These are phyloP conservation scores for Paecilomyces niveus DNA, from an alignment of 2,329 filamentous ascomycete genomes.

Conservation along the genomic window DNA sequence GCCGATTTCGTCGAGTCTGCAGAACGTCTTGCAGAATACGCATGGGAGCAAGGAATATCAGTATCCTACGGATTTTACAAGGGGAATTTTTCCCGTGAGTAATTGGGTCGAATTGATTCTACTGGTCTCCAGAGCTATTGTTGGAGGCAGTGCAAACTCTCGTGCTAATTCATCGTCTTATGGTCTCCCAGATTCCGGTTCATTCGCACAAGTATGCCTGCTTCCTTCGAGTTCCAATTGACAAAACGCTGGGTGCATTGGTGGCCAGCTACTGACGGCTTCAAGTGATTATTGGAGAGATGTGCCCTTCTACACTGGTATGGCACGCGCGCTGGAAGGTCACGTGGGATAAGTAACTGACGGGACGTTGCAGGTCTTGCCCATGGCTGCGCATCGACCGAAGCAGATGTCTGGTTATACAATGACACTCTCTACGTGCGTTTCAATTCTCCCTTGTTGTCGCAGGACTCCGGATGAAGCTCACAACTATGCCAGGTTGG, in stretches of 20 bases:
- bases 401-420: constrained; percentile 56
- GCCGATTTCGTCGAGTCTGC: constrained; percentile 39
- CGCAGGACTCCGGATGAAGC: not conserved
- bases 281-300: constrained; percentile 55
- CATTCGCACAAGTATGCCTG: constrained; percentile 35
- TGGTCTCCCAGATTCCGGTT: constrained; percentile 27
- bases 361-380: constrained; percentile 40
- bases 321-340: constrained; percentile 7
- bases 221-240: not conserved
- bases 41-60: constrained; percentile 46
- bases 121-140: not conserved
- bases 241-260: not conserved
- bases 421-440: constrained; percentile 48
- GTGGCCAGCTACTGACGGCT: constrained; percentile 9
- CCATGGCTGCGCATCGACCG: constrained; percentile 50
- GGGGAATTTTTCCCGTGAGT: constrained; percentile 51
- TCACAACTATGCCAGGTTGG: constrained; percentile 39
- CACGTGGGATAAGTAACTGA: constrained; percentile 8
- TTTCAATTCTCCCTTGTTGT: constrained; percentile 5
- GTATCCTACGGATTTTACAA: constrained; percentile 56
- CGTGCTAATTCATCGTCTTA: constrained; percentile 1
- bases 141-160: not conserved
- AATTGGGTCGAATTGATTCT: not conserved
- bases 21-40: constrained; percentile 51
- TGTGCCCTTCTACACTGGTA: constrained; percentile 40